Conservation (phyloP, 805 yeast species). For the Millerozyma acaciae region DNA sequence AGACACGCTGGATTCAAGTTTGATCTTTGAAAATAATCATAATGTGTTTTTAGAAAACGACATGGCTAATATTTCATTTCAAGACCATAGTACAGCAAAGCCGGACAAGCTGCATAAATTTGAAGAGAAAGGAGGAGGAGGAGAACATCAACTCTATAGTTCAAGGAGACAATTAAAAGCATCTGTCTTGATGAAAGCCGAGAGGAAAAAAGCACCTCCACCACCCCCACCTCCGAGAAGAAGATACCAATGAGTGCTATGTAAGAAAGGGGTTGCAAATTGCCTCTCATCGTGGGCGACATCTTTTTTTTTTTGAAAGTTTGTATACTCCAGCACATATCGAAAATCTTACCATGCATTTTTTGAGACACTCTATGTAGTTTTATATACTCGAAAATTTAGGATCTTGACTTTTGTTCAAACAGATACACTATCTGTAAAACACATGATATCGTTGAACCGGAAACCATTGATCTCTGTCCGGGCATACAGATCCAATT, state of each 20-base stretch:
- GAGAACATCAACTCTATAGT: no score
- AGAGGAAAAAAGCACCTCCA: slow-evolving; percentile 14
- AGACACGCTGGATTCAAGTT: slow-evolving; percentile 3
- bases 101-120: no score
- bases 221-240: slow-evolving; percentile 37
- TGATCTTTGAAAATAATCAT: slow-evolving; percentile 21
- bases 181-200: background rate
- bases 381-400: background rate
- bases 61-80: background rate
- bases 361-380: background rate
- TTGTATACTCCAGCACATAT: no score
- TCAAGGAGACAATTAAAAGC: background rate
- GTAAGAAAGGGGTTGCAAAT: background rate
- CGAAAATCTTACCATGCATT: background rate
- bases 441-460: slow-evolving; percentile 58
- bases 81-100: no score
- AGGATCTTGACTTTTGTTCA: slow-evolving; percentile 3
- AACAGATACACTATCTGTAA: slow-evolving; percentile 50
- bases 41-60: slow-evolving; percentile 21
- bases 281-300: no score
- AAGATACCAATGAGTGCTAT: slow-evolving; percentile 12
- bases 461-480: slow-evolving; percentile 65
- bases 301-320: no score
- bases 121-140: no score
- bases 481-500: slow-evolving; percentile 34